These are phyloP conservation scores for Candida quercuum DNA, from an alignment of 805 yeast species.

Conservation along the genomic window DNA sequence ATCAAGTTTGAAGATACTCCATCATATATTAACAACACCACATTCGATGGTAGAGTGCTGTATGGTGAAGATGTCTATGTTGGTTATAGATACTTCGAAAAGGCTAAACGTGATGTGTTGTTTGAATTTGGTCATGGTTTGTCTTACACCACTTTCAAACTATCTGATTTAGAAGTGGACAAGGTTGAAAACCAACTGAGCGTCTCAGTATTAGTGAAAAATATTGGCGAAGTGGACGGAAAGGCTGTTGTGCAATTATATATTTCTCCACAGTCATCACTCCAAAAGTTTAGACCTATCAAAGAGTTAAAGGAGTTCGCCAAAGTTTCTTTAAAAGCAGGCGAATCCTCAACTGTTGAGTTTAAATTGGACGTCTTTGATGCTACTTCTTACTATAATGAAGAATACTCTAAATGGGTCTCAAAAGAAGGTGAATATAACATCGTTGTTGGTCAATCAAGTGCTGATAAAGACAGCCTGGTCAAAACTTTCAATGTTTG, in stretches of 20 bases:
- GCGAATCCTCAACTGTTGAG: conserved; percentile 33
- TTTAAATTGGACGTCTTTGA: conserved; percentile 39
- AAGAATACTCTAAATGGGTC: conserved; percentile 42
- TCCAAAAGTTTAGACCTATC: conserved; percentile 38
- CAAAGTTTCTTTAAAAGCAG: conserved; percentile 41
- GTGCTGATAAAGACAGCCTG: conserved; percentile 13
- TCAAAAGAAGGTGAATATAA: conserved; percentile 46
- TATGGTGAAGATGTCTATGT: conserved; percentile 65
- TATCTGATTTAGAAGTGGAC: conserved; percentile 32
- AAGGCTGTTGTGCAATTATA: conserved; percentile 54
- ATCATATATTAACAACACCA: conserved; percentile 43
- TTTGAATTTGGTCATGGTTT: conserved; percentile 62
- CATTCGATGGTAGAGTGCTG: conserved; percentile 46
- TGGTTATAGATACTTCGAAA: conserved; percentile 59
- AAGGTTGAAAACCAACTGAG: conserved; percentile 20
- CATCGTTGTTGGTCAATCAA: conserved; percentile 37
- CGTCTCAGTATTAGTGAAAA: conserved; percentile 38
- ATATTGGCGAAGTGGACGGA: conserved; percentile 45
- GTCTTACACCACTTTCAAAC: conserved; percentile 48
- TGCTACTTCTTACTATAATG: conserved; percentile 49
- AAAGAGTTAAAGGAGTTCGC: conserved; percentile 58
- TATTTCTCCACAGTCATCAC: conserved; percentile 28
- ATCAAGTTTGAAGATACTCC: conserved; percentile 47
- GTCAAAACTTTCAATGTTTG: too few relatives aligned
- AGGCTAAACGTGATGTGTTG: conserved; percentile 38